A percentile compares a stretch with the other conserved stretches of the same genome.
These are phyloP conservation scores for Eimeria sp. DNA, from an alignment of 169 alveolate genomes.

Conservation along the genomic window DNA sequence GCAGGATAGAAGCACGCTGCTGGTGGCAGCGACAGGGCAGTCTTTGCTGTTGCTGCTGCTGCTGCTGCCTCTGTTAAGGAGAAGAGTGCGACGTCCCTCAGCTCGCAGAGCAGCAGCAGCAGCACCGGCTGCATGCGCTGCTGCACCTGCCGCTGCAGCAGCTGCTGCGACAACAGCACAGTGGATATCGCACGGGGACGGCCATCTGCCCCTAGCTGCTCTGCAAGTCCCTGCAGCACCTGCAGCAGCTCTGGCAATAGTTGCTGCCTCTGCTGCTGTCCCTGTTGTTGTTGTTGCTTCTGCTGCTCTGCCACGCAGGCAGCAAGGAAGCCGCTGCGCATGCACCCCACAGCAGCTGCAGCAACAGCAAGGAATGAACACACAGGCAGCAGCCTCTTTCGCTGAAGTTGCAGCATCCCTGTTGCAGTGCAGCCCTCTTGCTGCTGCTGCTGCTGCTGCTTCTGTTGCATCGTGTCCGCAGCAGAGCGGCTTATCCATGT, in stretches of 20 bases:
- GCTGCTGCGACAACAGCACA: conserved; percentile 49
- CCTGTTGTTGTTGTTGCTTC: not conserved
- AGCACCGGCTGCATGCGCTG: conserved; percentile 66
- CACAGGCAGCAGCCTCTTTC: conserved; percentile 29
- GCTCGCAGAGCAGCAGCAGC: conserved; percentile 68
- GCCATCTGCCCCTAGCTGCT: conserved; percentile 20
- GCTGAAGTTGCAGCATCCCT: conserved; percentile 50
- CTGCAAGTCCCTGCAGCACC: conserved; percentile 32
- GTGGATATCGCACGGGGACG: not conserved
- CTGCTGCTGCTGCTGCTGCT: conserved; percentile 60
- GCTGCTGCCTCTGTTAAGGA: conserved; percentile 64
- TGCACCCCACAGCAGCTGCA: conserved; percentile 59
- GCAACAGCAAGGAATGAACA: conserved; percentile 32
- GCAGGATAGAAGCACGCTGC: not conserved
- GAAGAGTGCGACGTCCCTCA: conserved; percentile 9
- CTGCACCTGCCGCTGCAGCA: conserved; percentile 65
- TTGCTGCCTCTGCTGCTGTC: conserved; percentile 16
- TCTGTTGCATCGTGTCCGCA: not conserved
- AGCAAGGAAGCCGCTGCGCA: conserved; percentile 66
- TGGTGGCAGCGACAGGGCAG: not conserved
- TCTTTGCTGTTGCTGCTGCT: not conserved
- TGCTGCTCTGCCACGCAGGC: not conserved
- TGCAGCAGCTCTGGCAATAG: conserved; percentile 59
- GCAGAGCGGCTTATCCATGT: not conserved
- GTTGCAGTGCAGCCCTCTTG: not conserved